phyloP scores from a whole-genome alignment of 2,329 filamentous ascomycete species.

The Phialocephala subalpina region DNA sequence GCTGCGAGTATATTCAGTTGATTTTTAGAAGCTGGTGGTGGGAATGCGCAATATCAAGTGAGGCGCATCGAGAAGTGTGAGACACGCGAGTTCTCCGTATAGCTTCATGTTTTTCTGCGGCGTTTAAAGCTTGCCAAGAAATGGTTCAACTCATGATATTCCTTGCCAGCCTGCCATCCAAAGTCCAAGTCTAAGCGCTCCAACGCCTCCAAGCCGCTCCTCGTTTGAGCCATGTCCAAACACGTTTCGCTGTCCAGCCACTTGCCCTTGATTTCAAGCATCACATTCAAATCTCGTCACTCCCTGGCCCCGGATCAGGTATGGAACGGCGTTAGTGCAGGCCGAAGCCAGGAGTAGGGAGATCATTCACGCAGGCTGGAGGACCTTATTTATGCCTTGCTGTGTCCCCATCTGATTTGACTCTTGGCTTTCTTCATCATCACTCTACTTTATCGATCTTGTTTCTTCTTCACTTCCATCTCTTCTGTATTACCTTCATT shows the following conservation, averaged over 20 bases:
- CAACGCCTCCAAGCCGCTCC: neutral
- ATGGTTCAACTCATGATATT: constrained; percentile 7
- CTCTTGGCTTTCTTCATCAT: constrained; percentile 24
- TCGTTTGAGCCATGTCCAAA: constrained; percentile 33
- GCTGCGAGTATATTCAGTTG: neutral
- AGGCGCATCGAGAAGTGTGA: neutral
- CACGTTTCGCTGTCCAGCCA: constrained; percentile 33
- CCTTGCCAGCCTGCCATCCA: constrained; percentile 24
- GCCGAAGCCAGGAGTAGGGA: constrained; percentile 14
- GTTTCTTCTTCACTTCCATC: constrained; percentile 9
- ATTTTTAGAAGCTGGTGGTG: neutral
- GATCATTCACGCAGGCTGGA: constrained; percentile 32
- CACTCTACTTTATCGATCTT: constrained; percentile 20
- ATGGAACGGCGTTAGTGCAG: neutral
- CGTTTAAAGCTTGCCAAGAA: constrained; percentile 11
- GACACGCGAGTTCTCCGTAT: constrained; percentile 11
- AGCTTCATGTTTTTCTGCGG: constrained; percentile 14
- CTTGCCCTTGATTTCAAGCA: constrained; percentile 7
- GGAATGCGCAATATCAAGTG: neutral
- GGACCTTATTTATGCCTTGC: constrained; percentile 38
- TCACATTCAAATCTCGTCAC: neutral
- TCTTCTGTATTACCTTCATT: constrained; percentile 12
- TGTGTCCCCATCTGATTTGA: constrained; percentile 26
- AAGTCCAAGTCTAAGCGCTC: constrained; percentile 26
- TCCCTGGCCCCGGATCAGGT: constrained; percentile 18